These are phyloP conservation scores for Penicillium polonicum DNA, from an alignment of 2,329 filamentous ascomycete genomes.

Conservation along the genomic window DNA sequence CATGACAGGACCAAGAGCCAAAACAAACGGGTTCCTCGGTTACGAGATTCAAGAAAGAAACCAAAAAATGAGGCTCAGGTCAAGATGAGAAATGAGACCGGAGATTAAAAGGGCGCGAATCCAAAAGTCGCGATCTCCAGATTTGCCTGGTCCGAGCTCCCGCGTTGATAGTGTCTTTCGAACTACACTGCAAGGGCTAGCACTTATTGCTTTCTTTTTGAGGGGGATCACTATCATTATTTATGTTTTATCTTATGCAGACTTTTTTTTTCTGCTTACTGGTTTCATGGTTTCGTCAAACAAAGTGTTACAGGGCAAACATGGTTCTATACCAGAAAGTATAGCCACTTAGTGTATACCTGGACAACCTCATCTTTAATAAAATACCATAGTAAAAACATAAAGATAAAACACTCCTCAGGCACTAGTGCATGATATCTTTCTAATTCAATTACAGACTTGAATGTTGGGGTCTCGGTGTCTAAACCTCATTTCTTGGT, in stretches of 20 bases:
- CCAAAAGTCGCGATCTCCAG: constrained; percentile 42
- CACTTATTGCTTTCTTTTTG: not conserved
- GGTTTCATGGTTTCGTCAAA: not conserved
- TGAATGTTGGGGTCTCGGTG: not conserved
- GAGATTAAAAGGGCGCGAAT: constrained; percentile 25
- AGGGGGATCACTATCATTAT: not conserved
- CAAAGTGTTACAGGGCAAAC: not conserved
- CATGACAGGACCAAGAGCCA: constrained; percentile 30
- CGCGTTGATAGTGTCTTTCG: constrained; percentile 9
- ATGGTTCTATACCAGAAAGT: not conserved
- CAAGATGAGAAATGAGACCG: constrained; percentile 6
- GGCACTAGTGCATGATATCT: not conserved
- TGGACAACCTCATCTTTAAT: not conserved
- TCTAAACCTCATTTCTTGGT: not conserved
- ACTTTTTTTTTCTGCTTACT: not conserved
- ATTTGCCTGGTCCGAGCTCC: constrained; percentile 39
- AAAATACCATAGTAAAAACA: not conserved
- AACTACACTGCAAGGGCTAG: not conserved
- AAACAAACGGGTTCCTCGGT: not conserved
- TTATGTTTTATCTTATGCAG: not conserved
- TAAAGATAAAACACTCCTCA: not conserved
- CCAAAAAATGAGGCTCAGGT: constrained; percentile 4
- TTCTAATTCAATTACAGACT: not conserved
- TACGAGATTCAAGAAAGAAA: not conserved
- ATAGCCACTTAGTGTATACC: not conserved